Percentiles rank a stretch among this genome's conserved stretches.
Evolutionary conservation across 306 rosid genomes (phyloP).

Genomic region (Medicago truncatula): MtrunA17r5.0-ANR NC_053049.1:47170001-47170500

Average conservation of each 20-base stretch:
- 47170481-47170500: too few species aligned
- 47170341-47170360: conserved; percentile 33
- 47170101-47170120: too few species aligned
- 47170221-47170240: too few species aligned
- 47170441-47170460: too few species aligned
- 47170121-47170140: background rate
- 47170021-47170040: too few species aligned
- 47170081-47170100: too few species aligned
- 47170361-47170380: conserved; percentile 38
- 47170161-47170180: background rate
- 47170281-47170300: conserved; percentile 19
- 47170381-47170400: background rate
- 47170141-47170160: background rate
- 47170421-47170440: background rate
- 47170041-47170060: too few species aligned
- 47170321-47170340: background rate
- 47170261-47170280: conserved; percentile 11
- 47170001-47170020: too few species aligned
- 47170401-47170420: conserved; percentile 31
- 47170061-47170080: too few species aligned
- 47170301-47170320: conserved; percentile 10
- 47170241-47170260: too few species aligned
- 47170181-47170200: background rate
- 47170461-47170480: too few species aligned
- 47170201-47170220: background rate